Conservation (phyloP, 2,329 filamentous ascomycete genomes). For the Neospermospora avenae region DNA sequence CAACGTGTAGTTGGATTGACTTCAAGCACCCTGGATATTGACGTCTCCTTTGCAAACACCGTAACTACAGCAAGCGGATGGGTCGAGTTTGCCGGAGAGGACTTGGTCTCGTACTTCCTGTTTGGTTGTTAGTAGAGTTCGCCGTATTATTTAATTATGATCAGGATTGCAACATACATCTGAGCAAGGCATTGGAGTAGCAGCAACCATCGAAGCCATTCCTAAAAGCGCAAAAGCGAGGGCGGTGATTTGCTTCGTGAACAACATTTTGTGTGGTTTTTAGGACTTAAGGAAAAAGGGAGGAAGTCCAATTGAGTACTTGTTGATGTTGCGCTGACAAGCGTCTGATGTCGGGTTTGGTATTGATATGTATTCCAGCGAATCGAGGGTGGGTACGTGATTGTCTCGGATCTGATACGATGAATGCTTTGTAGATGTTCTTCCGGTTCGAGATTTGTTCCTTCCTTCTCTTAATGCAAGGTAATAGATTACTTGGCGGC, state of each 20-base stretch:
- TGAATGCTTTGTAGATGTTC: neutral
- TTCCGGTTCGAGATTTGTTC: neutral
- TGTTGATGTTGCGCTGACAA: neutral
- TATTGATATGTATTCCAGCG: neutral
- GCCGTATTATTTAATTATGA: neutral
- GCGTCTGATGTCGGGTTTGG: neutral
- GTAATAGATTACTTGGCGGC: neutral
- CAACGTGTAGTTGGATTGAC: neutral
- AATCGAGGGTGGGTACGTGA: neutral
- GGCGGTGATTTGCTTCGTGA: conserved; percentile 15
- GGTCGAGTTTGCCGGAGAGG: conserved; percentile 26
- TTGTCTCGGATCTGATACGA: conserved; percentile 2
- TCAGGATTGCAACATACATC: conserved; percentile 20
- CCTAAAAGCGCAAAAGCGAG: conserved; percentile 14
- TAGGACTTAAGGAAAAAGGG: too few species aligned
- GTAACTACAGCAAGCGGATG: conserved; percentile 29
- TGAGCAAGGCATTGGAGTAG: conserved; percentile 26
- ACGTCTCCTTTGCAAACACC: conserved; percentile 28
- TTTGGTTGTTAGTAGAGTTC: conserved; percentile 8
- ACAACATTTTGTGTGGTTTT: conserved; percentile 5
- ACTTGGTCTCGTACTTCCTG: conserved; percentile 26
- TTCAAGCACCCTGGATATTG: conserved; percentile 25
- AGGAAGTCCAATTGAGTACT: neutral
- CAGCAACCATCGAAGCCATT: conserved; percentile 17
- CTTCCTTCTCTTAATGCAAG: neutral